Conservation (phyloP, 2,329 filamentous ascomycete species). For the Plenodomus tracheiphilus region DNA sequence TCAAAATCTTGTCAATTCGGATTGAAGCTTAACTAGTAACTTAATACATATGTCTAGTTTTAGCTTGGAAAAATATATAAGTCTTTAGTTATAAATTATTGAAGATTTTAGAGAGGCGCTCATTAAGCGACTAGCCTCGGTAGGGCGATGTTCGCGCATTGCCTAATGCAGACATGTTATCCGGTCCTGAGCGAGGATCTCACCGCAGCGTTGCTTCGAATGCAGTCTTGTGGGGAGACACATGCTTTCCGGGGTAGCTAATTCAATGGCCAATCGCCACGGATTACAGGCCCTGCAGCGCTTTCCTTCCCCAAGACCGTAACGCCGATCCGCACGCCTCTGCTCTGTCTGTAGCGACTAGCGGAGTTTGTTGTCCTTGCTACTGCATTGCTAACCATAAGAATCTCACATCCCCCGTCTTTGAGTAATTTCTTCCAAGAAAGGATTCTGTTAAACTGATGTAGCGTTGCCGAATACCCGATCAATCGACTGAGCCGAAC, state of each 20-base stretch:
- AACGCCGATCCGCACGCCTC: neutral
- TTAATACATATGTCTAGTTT: too few relatives aligned
- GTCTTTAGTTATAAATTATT: too few relatives aligned
- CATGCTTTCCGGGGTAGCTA: neutral
- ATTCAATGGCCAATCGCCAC: neutral
- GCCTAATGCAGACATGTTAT: neutral
- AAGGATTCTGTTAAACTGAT: neutral
- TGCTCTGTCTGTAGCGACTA: neutral
- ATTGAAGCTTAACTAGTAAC: too few relatives aligned
- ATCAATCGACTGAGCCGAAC: conserved; percentile 2
- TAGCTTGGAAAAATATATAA: too few relatives aligned
- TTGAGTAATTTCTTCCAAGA: neutral
- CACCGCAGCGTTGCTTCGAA: too few relatives aligned
- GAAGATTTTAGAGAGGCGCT: too few relatives aligned
- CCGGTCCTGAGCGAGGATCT: neutral
- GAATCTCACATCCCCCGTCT: neutral
- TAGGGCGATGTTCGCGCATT: neutral
- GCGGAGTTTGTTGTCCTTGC: neutral
- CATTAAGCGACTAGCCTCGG: too few relatives aligned
- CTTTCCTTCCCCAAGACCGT: neutral
- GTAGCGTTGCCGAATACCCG: conserved; percentile 12
- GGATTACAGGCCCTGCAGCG: neutral
- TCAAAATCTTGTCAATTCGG: too few relatives aligned
- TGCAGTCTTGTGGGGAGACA: neutral
- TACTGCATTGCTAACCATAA: neutral